These are phyloP conservation scores for Fusarium concolor DNA, from an alignment of 2,329 filamentous ascomycete genomes.

Conservation along the genomic window DNA sequence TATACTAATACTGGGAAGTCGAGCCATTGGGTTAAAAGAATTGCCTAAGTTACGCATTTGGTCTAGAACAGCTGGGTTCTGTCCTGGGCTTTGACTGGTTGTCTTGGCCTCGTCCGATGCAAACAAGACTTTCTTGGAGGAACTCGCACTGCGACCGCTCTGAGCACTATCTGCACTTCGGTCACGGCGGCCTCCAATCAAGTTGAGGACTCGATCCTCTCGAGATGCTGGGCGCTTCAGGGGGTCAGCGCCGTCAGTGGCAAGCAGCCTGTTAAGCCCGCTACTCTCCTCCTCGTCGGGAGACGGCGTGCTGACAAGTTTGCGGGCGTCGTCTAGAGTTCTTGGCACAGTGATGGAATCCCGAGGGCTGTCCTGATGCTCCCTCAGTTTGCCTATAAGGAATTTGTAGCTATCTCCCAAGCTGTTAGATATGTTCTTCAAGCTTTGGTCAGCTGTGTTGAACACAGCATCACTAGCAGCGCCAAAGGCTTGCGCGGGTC, in stretches of 20 bases:
- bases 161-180: slow-evolving; percentile 79
- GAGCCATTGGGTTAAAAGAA: slow-evolving; percentile 84
- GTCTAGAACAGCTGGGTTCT: slow-evolving; percentile 74
- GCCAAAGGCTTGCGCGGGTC: slow-evolving; percentile 82
- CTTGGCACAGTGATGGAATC: slow-evolving; percentile 76
- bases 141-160: slow-evolving; percentile 72
- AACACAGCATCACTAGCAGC: slow-evolving; percentile 87
- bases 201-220: slow-evolving; percentile 75
- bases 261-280: slow-evolving; percentile 65
- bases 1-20: slow-evolving; percentile 78
- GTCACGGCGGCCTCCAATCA: slow-evolving; percentile 81
- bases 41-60: slow-evolving; percentile 85
- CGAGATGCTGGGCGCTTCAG: slow-evolving; percentile 47
- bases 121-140: slow-evolving; percentile 68
- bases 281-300: slow-evolving; percentile 72
- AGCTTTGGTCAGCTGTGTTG: slow-evolving; percentile 87
- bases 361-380: slow-evolving; percentile 64
- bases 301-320: slow-evolving; percentile 81
- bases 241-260: slow-evolving; percentile 51
- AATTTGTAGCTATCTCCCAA: slow-evolving; percentile 95
- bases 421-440: slow-evolving; percentile 92
- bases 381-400: slow-evolving; percentile 86
- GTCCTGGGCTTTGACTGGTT: slow-evolving; percentile 31
- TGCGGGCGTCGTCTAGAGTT: slow-evolving; percentile 91
- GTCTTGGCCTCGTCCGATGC: slow-evolving; percentile 53